These are phyloP conservation scores for Diplotaxis tenuifolia DNA, from an alignment of 345 rosid species.

Conservation along the genomic window DNA sequence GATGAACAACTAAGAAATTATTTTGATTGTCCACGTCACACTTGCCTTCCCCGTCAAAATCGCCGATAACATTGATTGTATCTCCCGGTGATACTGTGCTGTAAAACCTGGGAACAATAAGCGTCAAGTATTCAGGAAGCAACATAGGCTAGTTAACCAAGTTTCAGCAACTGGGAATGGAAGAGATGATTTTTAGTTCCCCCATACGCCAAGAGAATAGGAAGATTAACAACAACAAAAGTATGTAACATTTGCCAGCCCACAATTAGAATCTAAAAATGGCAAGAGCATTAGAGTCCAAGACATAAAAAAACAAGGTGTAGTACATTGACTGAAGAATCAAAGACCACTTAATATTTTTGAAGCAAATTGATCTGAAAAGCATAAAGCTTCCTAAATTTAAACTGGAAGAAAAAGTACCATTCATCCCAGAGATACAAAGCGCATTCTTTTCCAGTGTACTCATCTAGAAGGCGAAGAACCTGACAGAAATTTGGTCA, in stretches of 20 bases:
- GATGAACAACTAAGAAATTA: conserved; percentile 80
- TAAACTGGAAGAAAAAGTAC: conserved; percentile 39
- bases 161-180: conserved; percentile 8
- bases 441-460: conserved; percentile 74
- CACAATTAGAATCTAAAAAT: background rate
- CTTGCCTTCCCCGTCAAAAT: conserved; percentile 71
- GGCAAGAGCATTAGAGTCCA: conserved; percentile 16
- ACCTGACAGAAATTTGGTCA: conserved; percentile 56
- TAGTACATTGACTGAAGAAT: background rate
- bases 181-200: background rate
- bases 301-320: conserved; percentile 1
- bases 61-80: conserved; percentile 82
- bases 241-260: background rate
- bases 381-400: conserved; percentile 8
- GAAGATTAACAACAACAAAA: conserved; percentile 1
- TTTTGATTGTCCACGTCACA: conserved; percentile 64
- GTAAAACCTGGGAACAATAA: conserved; percentile 58
- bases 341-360: background rate
- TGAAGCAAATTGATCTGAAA: conserved; percentile 16
- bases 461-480: conserved; percentile 86
- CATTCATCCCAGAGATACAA: conserved; percentile 84
- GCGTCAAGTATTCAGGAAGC: conserved; percentile 20
- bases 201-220: conserved; percentile 2
- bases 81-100: conserved; percentile 89
- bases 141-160: background rate